Percentiles rank a stretch among this genome's conserved stretches.
phyloP scores from a whole-genome alignment of 352 stramenopile genomes.

The Elongisporangium anandrum region DNA sequence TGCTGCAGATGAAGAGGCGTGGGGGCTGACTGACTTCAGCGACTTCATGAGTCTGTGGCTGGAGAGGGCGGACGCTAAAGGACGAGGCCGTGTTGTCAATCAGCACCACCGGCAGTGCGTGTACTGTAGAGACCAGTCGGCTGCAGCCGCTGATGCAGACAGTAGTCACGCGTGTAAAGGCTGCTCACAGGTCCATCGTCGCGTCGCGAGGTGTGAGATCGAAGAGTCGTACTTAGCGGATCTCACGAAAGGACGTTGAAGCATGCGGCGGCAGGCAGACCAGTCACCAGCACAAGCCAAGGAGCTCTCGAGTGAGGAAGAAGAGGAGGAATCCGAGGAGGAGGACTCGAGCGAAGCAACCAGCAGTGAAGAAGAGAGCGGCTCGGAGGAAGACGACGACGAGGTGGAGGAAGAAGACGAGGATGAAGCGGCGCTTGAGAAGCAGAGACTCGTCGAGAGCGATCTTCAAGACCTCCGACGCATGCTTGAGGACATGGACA shows the following conservation, averaged over 20 bases:
- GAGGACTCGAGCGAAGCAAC: background rate
- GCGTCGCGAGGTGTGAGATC: background rate
- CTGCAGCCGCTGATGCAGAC: background rate
- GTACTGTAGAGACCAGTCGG: background rate
- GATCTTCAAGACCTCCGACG: slow-evolving; percentile 39
- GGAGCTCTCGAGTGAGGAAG: slow-evolving; percentile 1
- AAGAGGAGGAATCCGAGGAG: slow-evolving; percentile 10
- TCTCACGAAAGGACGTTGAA: background rate
- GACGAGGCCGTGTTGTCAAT: background rate
- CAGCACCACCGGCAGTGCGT: background rate
- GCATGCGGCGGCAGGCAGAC: background rate
- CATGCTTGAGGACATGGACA: slow-evolving; percentile 60
- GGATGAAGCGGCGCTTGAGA: slow-evolving; percentile 6
- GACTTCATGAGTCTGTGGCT: background rate
- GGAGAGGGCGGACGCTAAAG: background rate
- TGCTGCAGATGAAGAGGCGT: background rate
- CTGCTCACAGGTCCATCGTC: background rate
- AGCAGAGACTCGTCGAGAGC: slow-evolving; percentile 25
- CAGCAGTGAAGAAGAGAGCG: slow-evolving; percentile 5
- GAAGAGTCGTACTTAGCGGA: background rate
- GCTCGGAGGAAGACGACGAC: slow-evolving; percentile 6
- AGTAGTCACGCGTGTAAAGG: background rate
- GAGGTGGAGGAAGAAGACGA: slow-evolving; percentile 9
- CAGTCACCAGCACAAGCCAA: background rate
- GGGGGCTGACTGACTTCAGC: no score